phyloP scores from a whole-genome alignment of 805 yeast genomes.

The Candida patagonica region DNA sequence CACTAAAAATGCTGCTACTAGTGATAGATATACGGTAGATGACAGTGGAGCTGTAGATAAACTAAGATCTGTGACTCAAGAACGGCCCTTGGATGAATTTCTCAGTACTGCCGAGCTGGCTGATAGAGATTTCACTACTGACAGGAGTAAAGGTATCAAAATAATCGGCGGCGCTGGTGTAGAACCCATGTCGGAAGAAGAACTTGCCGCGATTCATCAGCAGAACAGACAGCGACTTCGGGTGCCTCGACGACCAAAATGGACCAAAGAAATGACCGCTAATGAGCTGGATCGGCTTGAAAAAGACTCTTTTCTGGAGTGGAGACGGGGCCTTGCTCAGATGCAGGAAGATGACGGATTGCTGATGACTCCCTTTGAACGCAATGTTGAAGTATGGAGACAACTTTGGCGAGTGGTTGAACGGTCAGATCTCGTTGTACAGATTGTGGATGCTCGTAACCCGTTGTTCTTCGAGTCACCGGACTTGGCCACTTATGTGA shows the following conservation, averaged over 20 bases:
- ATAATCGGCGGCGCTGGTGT: constrained; percentile 54
- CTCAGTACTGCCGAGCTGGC: constrained; percentile 92
- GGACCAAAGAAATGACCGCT: constrained; percentile 67
- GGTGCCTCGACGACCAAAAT: constrained; percentile 87
- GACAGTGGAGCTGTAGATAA: constrained; percentile 55
- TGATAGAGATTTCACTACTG: constrained; percentile 93
- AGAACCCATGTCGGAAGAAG: constrained; percentile 56
- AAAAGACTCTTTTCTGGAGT: constrained; percentile 79
- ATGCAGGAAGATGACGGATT: constrained; percentile 67
- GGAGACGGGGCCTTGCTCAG: constrained; percentile 87
- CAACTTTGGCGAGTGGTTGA: constrained; percentile 98
- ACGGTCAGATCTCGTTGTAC: constrained; percentile 87
- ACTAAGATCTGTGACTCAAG: constrained; percentile 89
- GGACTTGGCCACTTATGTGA: constrained; percentile 78
- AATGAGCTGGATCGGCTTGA: constrained; percentile 77
- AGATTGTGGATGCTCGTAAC: constrained; percentile 95
- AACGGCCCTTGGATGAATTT: constrained; percentile 87
- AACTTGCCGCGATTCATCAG: constrained; percentile 47
- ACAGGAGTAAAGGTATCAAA: constrained; percentile 69
- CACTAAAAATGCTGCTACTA: constrained; percentile 38
- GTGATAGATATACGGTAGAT: constrained; percentile 59
- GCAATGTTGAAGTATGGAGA: constrained; percentile 96
- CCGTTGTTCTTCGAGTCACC: constrained; percentile 83
- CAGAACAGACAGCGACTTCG: constrained; percentile 48
- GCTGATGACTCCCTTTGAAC: constrained; percentile 88